Conservation (phyloP, 2,329 filamentous ascomycete species). For the Hysterium pulicare region DNA sequence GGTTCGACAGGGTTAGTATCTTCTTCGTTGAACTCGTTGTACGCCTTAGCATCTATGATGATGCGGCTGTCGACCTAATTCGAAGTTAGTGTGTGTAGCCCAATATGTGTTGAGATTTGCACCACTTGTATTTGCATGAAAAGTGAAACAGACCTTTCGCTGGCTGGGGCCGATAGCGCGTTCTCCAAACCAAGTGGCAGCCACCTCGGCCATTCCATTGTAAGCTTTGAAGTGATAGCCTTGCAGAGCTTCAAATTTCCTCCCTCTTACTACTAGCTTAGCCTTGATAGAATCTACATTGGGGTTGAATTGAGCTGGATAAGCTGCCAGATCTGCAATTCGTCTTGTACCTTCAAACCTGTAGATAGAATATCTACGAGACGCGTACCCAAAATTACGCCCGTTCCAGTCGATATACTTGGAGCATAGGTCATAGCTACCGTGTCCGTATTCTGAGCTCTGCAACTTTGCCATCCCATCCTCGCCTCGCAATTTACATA, state of each 20-base stretch:
- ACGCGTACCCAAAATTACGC: slow-evolving; percentile 17
- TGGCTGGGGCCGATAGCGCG: slow-evolving; percentile 3
- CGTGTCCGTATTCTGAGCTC: slow-evolving; percentile 4
- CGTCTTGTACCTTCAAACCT: slow-evolving; percentile 16
- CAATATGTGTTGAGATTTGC: no score
- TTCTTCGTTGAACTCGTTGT: slow-evolving; percentile 10
- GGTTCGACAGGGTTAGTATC: slow-evolving; percentile 6
- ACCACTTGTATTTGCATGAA: no score
- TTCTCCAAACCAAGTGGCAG: slow-evolving; percentile 5
- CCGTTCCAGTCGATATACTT: slow-evolving; percentile 25
- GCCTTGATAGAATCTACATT: slow-evolving; percentile 13
- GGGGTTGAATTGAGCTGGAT: slow-evolving; percentile 14
- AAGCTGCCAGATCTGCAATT: slow-evolving; percentile 15
- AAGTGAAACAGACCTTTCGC: slow-evolving; percentile 9
- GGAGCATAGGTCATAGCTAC: slow-evolving; percentile 9
- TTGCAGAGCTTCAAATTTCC: slow-evolving; percentile 18
- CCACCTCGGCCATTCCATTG: slow-evolving; percentile 9
- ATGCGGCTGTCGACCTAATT: slow-evolving; percentile 14
- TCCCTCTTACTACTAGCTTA: slow-evolving; percentile 15
- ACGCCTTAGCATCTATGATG: slow-evolving; percentile 18
- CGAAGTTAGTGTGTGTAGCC: slow-evolving; percentile 4
- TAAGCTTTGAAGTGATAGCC: slow-evolving; percentile 23
- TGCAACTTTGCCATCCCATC: slow-evolving; percentile 17
- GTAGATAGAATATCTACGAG: slow-evolving; percentile 11
- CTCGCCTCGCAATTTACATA: slow-evolving; percentile 23